phyloP scores from a whole-genome alignment of 768 basidiomycete genomes.

The Lactarius sp. region DNA sequence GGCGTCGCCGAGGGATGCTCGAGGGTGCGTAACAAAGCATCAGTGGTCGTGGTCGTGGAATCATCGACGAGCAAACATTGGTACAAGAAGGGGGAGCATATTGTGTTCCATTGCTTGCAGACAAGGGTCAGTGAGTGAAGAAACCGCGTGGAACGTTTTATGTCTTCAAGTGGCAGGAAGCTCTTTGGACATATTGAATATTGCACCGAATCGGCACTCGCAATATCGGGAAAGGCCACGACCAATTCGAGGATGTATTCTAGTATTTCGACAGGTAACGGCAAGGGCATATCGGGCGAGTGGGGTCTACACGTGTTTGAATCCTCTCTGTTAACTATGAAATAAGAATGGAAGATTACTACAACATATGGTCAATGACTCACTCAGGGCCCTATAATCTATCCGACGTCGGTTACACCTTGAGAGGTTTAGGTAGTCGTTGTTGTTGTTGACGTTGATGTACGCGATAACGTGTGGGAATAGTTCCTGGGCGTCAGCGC shows the following conservation, averaged over 20 bases:
- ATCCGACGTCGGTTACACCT: no score
- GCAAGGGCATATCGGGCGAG: conserved; percentile 2
- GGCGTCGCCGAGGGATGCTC: neutral
- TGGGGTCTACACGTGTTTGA: conserved; percentile 7
- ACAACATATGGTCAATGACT: no score
- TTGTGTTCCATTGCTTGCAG: conserved; percentile 18
- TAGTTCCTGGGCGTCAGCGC: neutral
- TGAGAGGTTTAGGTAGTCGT: neutral
- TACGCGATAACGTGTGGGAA: neutral
- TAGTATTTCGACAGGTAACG: conserved; percentile 9
- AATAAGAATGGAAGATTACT: neutral
- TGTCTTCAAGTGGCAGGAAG: conserved; percentile 2
- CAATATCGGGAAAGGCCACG: conserved; percentile 9
- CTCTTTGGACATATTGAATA: neutral
- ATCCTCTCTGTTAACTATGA: neutral
- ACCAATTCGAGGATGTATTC: conserved; percentile 7
- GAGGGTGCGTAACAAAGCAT: conserved; percentile 4
- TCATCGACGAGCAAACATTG: conserved; percentile 14
- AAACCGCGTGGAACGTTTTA: neutral
- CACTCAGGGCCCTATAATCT: no score
- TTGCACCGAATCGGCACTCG: neutral
- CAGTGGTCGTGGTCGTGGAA: neutral
- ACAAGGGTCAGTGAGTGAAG: conserved; percentile 9
- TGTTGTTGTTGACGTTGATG: neutral
- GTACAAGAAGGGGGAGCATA: conserved; percentile 15